Percentiles rank a stretch among this genome's conserved stretches.
Evolutionary conservation across 176 grass and related monocot species (phyloP).

Genomic region (Hsuehochloa calcarea): DNA sequence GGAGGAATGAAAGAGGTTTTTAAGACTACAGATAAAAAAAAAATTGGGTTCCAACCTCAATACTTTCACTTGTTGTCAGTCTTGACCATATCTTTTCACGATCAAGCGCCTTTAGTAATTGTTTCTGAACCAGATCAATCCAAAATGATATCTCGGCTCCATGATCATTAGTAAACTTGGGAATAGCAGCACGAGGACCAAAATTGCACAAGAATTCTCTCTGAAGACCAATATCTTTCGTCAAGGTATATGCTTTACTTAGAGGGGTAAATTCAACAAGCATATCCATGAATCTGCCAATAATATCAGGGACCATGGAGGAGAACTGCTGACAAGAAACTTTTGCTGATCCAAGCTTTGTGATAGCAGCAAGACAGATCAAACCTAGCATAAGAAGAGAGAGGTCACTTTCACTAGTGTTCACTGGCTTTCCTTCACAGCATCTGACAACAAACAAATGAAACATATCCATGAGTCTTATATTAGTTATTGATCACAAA

Average conservation of each 20-base stretch:
- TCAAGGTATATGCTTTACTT: slow-evolving; percentile 80
- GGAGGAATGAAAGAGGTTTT: slow-evolving; percentile 3
- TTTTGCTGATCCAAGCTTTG: slow-evolving; percentile 94
- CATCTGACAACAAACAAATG: slow-evolving; percentile 53
- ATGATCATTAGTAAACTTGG: slow-evolving; percentile 60
- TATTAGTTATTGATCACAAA: slow-evolving; percentile 14
- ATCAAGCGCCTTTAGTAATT: slow-evolving; percentile 74
- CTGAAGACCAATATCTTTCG: slow-evolving; percentile 78
- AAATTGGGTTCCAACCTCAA: slow-evolving; percentile 69
- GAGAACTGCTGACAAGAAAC: slow-evolving; percentile 89
- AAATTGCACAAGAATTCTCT: slow-evolving; percentile 93
- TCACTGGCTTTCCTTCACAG: slow-evolving; percentile 44
- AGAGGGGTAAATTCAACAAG: slow-evolving; percentile 86
- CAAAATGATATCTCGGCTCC: slow-evolving; percentile 84
- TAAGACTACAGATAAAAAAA: slow-evolving; percentile 11
- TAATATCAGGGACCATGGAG: slow-evolving; percentile 76
- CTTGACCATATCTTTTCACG: slow-evolving; percentile 99
- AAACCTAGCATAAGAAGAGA: slow-evolving; percentile 91
- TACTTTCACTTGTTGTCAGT: slow-evolving; percentile 97
- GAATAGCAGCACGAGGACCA: slow-evolving; percentile 73
- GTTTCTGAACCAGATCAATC: slow-evolving; percentile 83
- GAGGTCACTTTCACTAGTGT: slow-evolving; percentile 67
- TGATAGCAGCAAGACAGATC: slow-evolving; percentile 89
- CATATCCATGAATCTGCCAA: slow-evolving; percentile 89
- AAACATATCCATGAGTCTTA: background rate